Conservation (phyloP, 768 basidiomycete genomes). For the Suillus paluster region DNA sequence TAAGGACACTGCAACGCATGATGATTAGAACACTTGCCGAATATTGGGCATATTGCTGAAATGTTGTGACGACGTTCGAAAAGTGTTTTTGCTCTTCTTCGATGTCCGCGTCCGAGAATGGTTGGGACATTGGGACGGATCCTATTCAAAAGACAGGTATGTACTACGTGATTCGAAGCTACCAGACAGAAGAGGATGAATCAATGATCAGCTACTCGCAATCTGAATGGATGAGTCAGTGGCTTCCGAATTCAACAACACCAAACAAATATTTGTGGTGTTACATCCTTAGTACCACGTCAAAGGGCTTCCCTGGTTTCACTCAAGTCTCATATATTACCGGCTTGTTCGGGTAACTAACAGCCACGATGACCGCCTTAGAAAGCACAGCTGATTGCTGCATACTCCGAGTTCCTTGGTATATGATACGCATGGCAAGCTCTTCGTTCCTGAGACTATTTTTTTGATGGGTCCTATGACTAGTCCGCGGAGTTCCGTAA, state of each 20-base stretch:
- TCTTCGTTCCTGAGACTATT: neutral
- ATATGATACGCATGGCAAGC: neutral
- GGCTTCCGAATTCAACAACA: neutral
- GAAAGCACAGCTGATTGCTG: neutral
- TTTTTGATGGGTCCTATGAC: neutral
- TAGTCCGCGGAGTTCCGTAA: neutral
- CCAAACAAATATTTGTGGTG: neutral
- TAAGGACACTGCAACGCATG: slow-evolving; percentile 10
- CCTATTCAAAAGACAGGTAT: neutral
- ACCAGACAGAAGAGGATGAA: neutral
- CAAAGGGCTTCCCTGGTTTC: neutral
- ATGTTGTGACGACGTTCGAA: slow-evolving; percentile 73
- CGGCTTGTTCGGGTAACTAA: neutral
- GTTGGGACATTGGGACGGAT: slow-evolving; percentile 23
- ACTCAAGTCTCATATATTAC: neutral
- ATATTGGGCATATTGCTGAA: slow-evolving; percentile 75
- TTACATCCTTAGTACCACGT: neutral
- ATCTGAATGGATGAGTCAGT: neutral
- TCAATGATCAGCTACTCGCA: neutral
- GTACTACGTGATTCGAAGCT: neutral
- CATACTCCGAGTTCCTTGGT: too few relatives aligned
- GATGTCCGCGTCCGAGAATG: slow-evolving; percentile 38
- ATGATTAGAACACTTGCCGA: slow-evolving; percentile 51
- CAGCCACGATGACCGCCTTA: neutral
- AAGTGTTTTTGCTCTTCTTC: slow-evolving; percentile 74